Conservation (phyloP, 2,329 filamentous ascomycete genomes). For the Penicillium sp. region DNA sequence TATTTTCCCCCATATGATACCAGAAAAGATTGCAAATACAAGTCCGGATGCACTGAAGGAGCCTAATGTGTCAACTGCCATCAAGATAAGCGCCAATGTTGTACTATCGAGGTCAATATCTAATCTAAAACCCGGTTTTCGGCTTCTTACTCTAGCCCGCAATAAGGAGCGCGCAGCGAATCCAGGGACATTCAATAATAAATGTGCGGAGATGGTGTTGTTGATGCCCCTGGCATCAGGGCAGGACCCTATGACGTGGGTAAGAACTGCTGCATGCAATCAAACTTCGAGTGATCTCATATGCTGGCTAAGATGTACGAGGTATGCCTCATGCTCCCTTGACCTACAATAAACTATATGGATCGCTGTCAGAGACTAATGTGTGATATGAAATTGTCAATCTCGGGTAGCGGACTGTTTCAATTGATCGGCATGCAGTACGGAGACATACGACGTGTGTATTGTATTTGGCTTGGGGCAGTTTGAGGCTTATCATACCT, state of each 20-base stretch:
- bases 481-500: neutral
- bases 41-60: neutral
- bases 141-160: no score
- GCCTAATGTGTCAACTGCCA: neutral
- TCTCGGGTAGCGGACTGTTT: neutral
- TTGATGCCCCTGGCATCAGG: neutral
- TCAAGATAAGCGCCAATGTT: neutral
- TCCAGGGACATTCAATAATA: neutral
- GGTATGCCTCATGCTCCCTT: neutral
- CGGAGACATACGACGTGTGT: neutral
- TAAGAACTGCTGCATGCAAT: neutral
- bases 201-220: neutral
- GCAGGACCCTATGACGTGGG: neutral
- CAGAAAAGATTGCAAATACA: neutral
- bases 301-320: neutral
- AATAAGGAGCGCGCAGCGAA: no score
- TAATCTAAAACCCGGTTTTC: conserved; percentile 1
- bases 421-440: neutral
- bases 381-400: conserved; percentile 10
- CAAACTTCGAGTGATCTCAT: conserved; percentile 1
- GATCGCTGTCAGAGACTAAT: neutral
- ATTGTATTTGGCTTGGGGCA: neutral
- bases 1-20: neutral
- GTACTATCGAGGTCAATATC: neutral
- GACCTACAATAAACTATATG: neutral